Base-by-base conservation (phyloP, 2,329 filamentous ascomycete genomes). In the Botrytis porri region DNA sequence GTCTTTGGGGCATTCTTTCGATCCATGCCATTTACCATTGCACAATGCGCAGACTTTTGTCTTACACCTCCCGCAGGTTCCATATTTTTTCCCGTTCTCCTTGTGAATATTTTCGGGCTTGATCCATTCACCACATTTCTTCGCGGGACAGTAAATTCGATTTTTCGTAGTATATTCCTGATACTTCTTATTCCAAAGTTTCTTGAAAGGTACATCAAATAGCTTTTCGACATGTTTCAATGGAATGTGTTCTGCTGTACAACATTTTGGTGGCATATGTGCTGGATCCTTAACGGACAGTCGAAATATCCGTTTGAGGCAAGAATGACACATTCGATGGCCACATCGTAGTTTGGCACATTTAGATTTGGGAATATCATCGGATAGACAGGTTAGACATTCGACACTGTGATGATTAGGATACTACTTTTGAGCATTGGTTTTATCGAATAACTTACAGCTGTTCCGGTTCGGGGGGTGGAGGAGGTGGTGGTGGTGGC, bases 181-280 rank as follows among this genome's bases (percentile, higher is more conserved):
- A 79, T 91, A 96, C 79, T 94, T 95, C 73, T 87, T 87, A 80
- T 96, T 95, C 93, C 93, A 97, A 1, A 85, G 85, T 76, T 86
- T 88, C 83, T 96, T 95, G 85, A 96, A 95, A 70, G 87, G 85
- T 73, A 85, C 80, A 78, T 93, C 88, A 79, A 97, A 94, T 12
- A 96, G 84, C 37, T 86, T 86, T 20, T 95, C 92, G 41, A 95
- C 94, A 80, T 94, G 89, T 76, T 89, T 90, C 10, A 94, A 83
- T 0, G 92, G 89, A 73, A 97, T 97, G 77, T 89, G 87, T 20
- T 93, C 88, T 32, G 87, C 79, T 4, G 88, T 91, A 82, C 94
- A 97, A 82, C 94, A 97, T 80, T 86, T 88, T 0, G 94, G 94
- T 29, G 94, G 93, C 93, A 97, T 97, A 77, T 93, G 90, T 74